Percentiles rank a stretch among this genome's conserved stretches.
phyloP scores from a whole-genome alignment of 140 eudicot species.

The Cichorium intybus region DNA sequence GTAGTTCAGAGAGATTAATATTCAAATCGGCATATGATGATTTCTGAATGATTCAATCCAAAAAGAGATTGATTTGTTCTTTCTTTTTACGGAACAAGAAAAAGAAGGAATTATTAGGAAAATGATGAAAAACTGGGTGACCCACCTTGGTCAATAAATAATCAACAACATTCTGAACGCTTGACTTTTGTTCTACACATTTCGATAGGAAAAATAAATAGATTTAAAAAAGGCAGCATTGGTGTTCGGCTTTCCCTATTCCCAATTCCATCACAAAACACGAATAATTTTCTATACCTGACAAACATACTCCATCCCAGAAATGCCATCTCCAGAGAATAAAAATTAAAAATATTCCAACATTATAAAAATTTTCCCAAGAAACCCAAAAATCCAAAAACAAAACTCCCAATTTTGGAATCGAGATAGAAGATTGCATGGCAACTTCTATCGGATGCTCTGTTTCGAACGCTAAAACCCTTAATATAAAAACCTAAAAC shows the following conservation, averaged over 20 bases:
- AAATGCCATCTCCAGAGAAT: constrained; percentile 29
- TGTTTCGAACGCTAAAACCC: constrained; percentile 14
- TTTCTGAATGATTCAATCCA: constrained; percentile 23
- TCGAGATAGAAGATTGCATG: constrained; percentile 18
- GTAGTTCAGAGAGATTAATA: constrained; percentile 10
- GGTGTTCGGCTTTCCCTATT: constrained; percentile 37
- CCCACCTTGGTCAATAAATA: constrained; percentile 45
- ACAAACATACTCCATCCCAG: constrained; percentile 23
- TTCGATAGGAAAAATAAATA: constrained; percentile 3
- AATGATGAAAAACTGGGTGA: constrained; percentile 23
- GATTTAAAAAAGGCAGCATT: constrained; percentile 23
- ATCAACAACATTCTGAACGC: constrained; percentile 30
- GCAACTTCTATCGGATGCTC: constrained; percentile 13
- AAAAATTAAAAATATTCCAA: constrained; percentile 10
- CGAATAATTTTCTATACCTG: constrained; percentile 26
- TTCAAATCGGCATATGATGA: constrained; percentile 31
- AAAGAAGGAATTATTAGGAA: neutral
- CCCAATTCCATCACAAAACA: constrained; percentile 38
- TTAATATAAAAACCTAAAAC: constrained; percentile 2
- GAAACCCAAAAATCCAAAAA: constrained; percentile 19
- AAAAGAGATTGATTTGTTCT: constrained; percentile 13
- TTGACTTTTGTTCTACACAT: constrained; percentile 34
- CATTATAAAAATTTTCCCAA: neutral
- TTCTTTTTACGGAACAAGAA: constrained; percentile 11
- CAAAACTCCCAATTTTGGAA: constrained; percentile 4